Base-by-base conservation (phyloP, 164 flowering plant species). In the Macadamia integrifolia region DNA sequence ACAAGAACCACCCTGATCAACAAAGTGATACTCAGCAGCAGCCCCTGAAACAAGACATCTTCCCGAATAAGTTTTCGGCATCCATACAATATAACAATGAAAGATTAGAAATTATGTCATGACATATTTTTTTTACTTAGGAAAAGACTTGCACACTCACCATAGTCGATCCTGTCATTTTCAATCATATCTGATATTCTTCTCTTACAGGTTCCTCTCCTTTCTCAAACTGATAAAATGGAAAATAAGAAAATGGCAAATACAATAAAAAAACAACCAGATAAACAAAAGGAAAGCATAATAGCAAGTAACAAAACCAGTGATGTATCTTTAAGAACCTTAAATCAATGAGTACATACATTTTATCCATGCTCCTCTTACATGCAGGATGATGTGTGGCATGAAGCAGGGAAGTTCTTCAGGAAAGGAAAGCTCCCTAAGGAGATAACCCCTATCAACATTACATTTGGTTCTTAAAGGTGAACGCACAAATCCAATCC, bases 11-110 rank as follows among this genome's bases (percentile, higher is more conserved):
- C 44, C 35, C 58, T 67, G 82, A 61, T 73, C 63, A 67, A 6
- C 65, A 6, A 55, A 18, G 58, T 50, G 62, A 58, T 71, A 44
- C 52, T 14, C 65, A 28, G 23, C 59, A 28, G 46, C 55, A 66
- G 40, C 61, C 72, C 69, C 73, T 74, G 71, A 66, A 23, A 61
- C 58, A 15, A 61, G 61, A 72, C 46, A 61, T 58, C 49, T 56
- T 43, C 28, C 63, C 23, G 31, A 44, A 17, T 48, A 4, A 10
- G 60, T 61, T 18, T 6, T 55, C 28, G 18, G 55, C 35, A 23
- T 69, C 55, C 13, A 9, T 60, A n/a, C 29, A 23, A 23, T 23
- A 53, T 29, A 57, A 60, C 53, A 15, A 61, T 35, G 31, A 52
- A 2, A 11, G 12, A 61, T 52, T 28, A 13, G 30, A 18, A 52